Base-by-base conservation (phyloP, 1,284 basidiomycete genomes). In the Ceratorhiza oryzae-sativae region DNA sequence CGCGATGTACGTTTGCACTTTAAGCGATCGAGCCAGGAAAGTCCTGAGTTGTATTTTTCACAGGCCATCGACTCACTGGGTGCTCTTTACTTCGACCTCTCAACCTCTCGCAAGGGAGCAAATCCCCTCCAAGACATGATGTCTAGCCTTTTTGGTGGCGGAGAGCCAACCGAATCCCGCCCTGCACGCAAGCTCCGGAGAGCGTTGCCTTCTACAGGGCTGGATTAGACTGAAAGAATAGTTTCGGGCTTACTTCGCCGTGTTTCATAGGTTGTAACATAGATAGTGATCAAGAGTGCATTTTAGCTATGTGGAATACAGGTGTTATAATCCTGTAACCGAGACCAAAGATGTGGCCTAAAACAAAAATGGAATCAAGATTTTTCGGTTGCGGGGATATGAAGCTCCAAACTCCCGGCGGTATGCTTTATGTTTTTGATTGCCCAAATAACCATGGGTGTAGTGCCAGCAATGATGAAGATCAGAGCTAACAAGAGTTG, bases 381-480 rank as follows among this genome's bases (percentile, higher is more conserved):
- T 89, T 81, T 90, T 94, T 80, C 94, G 85, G 56, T 80, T 80
- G 73, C 83, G 84, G 0, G 94, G 94, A 79, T 94, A 96, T 75
- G 91, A 87, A 76, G 88, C 89, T 45, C 94, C 93, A 77, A 98
- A 98, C 81, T 98, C 96, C 79, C 91, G 94, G 84, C 90, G 94
- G 84, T 99, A 99, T 73, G 86, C 86, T 73, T 82, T 84, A 79
- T 98, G 95, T 98, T 99, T 84, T 96, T 95, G 55, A 87, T 78
- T 12, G 97, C 95, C 97, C 97, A 99, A 12, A 87, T 77, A 27
- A 84, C 83, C 95, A 98, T 98, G 77, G 91, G 90, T 46, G 77
- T 87, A 0, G 85, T 83, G 2, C 87, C 86, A 61, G 94, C 87
- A 20, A 84, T 82, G 55, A 90, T 81, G 81, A 98, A 99, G 32